Evolutionary conservation across 148 eudicot genomes (phyloP).

Genomic region (Hydrangea macrophylla): DNA sequence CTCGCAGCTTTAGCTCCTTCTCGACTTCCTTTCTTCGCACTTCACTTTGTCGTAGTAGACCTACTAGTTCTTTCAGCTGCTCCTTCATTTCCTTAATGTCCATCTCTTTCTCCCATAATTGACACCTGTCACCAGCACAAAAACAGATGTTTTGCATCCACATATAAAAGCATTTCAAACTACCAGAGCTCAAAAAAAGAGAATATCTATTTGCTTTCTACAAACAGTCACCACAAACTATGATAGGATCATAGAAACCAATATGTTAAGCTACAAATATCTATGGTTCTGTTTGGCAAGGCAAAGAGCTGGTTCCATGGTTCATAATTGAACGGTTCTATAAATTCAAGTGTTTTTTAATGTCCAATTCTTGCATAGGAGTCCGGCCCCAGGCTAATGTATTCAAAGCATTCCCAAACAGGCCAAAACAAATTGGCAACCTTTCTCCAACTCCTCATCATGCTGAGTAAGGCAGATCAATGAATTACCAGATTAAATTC

Average conservation of each 20-base stretch:
- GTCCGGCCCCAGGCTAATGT: too few species aligned
- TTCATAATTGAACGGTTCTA: too few species aligned
- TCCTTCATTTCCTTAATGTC: conserved; percentile 93
- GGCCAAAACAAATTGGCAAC: neutral
- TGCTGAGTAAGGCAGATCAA: neutral
- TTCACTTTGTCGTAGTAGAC: conserved; percentile 87
- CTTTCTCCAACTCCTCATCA: conserved; percentile 2
- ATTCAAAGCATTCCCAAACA: too few species aligned
- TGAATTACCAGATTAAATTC: neutral
- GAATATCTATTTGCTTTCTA: neutral
- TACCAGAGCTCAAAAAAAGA: neutral
- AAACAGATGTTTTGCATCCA: neutral
- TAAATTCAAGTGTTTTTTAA: neutral
- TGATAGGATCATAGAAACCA: neutral
- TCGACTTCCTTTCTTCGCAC: conserved; percentile 82
- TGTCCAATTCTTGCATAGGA: too few species aligned
- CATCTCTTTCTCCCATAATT: conserved; percentile 71
- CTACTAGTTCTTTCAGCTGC: conserved; percentile 88
- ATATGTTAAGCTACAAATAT: neutral
- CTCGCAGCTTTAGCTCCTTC: conserved; percentile 88
- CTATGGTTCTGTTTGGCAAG: too few species aligned
- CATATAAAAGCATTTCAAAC: neutral
- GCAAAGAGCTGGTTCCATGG: too few species aligned
- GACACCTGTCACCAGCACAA: conserved; percentile 52
- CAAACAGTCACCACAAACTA: neutral